Evolutionary conservation across 495 filamentous ascomycete genomes (phyloP).

Genomic region (Penicillium arizonense): DNA sequence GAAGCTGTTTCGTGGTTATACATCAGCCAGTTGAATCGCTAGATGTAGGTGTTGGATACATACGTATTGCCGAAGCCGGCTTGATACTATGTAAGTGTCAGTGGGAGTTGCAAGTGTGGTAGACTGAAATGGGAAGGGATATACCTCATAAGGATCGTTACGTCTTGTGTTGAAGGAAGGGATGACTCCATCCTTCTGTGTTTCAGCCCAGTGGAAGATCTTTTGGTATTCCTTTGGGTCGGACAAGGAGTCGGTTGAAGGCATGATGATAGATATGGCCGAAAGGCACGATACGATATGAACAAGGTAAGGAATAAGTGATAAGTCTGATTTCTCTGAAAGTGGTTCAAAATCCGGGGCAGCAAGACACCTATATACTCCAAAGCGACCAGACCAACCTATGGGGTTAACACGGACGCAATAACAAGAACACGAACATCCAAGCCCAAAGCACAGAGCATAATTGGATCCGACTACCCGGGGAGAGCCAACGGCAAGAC

Average conservation of each 20-base stretch:
- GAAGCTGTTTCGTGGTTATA: slow-evolving; percentile 25
- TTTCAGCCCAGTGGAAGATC: slow-evolving; percentile 59
- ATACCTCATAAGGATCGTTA: slow-evolving; percentile 54
- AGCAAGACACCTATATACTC: slow-evolving; percentile 10
- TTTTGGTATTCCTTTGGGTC: slow-evolving; percentile 51
- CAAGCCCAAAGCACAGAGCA: background rate
- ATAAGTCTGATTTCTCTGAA: background rate
- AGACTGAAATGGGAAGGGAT: background rate
- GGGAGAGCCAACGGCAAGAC: background rate
- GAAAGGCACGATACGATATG: background rate
- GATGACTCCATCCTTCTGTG: slow-evolving; percentile 49
- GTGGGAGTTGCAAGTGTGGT: slow-evolving; percentile 1
- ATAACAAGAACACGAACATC: background rate
- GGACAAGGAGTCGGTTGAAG: slow-evolving; percentile 23
- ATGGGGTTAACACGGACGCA: slow-evolving; percentile 3
- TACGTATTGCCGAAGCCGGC: slow-evolving; percentile 53
- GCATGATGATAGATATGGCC: slow-evolving; percentile 19
- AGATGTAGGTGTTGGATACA: slow-evolving; percentile 21
- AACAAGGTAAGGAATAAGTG: background rate
- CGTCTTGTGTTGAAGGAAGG: slow-evolving; percentile 47
- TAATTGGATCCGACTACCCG: background rate
- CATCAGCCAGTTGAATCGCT: slow-evolving; percentile 28
- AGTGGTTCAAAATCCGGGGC: background rate
- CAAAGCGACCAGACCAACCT: background rate
- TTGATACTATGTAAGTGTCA: slow-evolving; percentile 45